Conservation (phyloP, 257 asterid species). For the Solanum rostratum region DNA sequence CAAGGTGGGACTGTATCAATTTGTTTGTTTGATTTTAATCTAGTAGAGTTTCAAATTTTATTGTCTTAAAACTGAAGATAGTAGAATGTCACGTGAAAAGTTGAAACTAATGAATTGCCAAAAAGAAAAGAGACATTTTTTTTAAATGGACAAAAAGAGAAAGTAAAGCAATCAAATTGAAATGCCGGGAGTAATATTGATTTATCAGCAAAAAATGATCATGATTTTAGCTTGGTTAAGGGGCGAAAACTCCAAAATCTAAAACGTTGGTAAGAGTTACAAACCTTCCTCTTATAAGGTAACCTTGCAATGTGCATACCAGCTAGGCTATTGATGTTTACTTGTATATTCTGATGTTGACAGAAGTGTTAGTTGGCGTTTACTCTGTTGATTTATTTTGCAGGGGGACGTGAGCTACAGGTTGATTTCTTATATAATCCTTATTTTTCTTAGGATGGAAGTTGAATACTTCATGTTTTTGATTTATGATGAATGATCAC, state of each 20-base stretch:
- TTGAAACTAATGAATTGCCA: not conserved
- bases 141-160: not conserved
- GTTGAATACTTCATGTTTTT: not conserved
- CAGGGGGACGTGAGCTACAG: not conserved
- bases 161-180: not conserved
- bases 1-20: not conserved
- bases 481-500: not conserved
- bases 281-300: not conserved
- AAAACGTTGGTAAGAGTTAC: not conserved
- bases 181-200: not conserved
- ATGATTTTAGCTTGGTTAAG: not conserved
- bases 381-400: not conserved
- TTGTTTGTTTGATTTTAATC: not conserved
- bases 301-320: not conserved
- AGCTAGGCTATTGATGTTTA: not conserved
- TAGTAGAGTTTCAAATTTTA: no score
- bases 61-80: no score
- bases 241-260: not conserved
- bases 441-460: not conserved
- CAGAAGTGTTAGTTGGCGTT: not conserved
- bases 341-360: not conserved
- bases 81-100: not conserved
- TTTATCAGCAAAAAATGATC: not conserved
- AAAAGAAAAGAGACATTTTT: not conserved
- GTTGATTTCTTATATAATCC: not conserved